Evolutionary conservation across 345 rosid species (phyloP), one percentile per base, ranked within the genome.

Genomic region (Citrus reticulata): DNA sequence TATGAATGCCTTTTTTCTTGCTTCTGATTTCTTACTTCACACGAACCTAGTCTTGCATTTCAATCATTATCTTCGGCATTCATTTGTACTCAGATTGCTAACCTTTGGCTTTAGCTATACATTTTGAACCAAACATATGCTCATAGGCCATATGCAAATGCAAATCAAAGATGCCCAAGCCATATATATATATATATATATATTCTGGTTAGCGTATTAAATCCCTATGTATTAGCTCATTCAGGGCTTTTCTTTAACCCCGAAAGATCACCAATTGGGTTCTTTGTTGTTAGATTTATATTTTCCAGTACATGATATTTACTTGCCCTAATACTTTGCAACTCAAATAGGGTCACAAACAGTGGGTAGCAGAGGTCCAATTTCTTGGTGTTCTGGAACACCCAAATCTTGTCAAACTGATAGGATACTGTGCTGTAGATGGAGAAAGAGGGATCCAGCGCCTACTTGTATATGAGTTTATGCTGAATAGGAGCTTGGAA

Each of bases 331-430:
- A 35, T 39, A 59, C 25, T 78, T 29, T 67, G 65, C 32, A 57
- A 65, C 73, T 72, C 68, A 30, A 59, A 1, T 22, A 95, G 98
- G 98, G 98, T 76, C 98, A 93, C 79, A 95, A 92, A 83, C 94
- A 95, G 84, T 93, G 98, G 98, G 83, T 93, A 62, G 93, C 97
- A 34, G 98, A 95, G 74, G 97, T 95, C 73, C 91, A 92, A 79
- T 92, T 93, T 81, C 94, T 95, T 4, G 93, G 98, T 7, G 87
- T 93, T 20, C 87, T 93, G 76, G 94, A 92, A 51, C 95, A 95
- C 74, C 80, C 89, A 54, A 95, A 95, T 83, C 93, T 95, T 25
- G 98, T 93, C 64, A 95, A 93, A 77, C 95, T 95, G 51, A 69
- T 95, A 79, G 98, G 98, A 65, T 95, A 93, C 72, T 93, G 98